Conservation (phyloP, 768 basidiomycete genomes). For the Austroboletus eburneus region DNA sequence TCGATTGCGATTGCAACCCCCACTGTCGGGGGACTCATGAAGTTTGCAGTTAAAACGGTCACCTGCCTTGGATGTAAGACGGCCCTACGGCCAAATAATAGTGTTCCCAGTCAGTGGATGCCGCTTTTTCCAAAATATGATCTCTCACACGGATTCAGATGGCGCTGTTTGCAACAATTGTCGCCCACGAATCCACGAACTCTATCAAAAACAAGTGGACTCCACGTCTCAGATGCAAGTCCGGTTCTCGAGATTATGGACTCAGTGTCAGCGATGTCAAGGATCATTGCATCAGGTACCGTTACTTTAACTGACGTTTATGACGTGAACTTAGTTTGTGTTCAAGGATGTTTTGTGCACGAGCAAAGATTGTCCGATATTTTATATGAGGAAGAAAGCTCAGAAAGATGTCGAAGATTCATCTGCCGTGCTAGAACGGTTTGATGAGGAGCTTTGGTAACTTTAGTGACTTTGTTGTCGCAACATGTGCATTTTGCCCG, state of each 20-base stretch:
- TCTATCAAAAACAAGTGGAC: constrained; percentile 87
- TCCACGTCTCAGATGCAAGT: constrained; percentile 79
- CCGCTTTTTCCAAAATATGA: background rate
- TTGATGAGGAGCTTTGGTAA: constrained; percentile 73
- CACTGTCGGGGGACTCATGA: constrained; percentile 95
- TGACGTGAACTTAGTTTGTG: background rate
- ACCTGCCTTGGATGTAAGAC: constrained; percentile 97
- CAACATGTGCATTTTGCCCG: background rate
- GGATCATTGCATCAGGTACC: constrained; percentile 91
- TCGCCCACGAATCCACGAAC: constrained; percentile 73
- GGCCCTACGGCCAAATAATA: constrained; percentile 72
- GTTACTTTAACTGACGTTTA: background rate
- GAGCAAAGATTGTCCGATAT: constrained; percentile 97
- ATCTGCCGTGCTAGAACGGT: constrained; percentile 73
- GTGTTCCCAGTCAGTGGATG: constrained; percentile 53
- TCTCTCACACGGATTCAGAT: constrained; percentile 40
- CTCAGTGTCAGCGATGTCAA: constrained; percentile 98
- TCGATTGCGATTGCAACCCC: constrained; percentile 96
- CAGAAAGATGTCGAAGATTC: constrained; percentile 97
- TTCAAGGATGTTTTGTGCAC: constrained; percentile 90
- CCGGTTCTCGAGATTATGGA: constrained; percentile 93
- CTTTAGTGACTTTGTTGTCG: too few species aligned
- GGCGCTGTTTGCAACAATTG: constrained; percentile 97
- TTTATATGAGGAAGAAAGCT: constrained; percentile 97
- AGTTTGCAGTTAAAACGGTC: constrained; percentile 93